Evolutionary conservation across 345 rosid genomes (phyloP).

Genomic region (Schrenkiella parvula): DNA sequence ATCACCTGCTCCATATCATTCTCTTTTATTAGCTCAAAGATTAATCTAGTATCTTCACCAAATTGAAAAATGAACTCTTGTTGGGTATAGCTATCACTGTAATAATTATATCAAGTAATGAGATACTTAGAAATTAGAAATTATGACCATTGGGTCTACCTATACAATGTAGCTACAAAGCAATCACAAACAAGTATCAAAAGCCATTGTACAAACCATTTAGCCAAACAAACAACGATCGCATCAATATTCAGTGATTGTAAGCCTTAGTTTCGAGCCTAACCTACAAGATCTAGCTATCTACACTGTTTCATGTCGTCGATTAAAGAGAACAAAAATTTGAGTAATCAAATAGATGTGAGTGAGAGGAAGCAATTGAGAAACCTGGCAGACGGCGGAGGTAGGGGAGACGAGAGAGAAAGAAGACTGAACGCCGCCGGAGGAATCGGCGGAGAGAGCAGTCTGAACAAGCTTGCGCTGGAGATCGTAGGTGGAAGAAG

Average conservation of each 20-base stretch:
- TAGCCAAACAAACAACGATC: background rate
- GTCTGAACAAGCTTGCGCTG: slow-evolving; percentile 76
- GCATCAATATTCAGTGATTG: background rate
- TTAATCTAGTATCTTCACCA: background rate
- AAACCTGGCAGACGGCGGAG: slow-evolving; percentile 82
- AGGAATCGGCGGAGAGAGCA: slow-evolving; percentile 53
- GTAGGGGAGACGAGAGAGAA: slow-evolving; percentile 66
- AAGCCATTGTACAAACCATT: background rate
- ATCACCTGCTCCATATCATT: slow-evolving; percentile 38
- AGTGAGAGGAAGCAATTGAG: background rate
- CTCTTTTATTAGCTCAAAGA: background rate
- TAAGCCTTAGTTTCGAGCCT: background rate
- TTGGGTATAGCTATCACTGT: background rate
- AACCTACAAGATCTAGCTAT: background rate
- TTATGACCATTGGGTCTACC: background rate
- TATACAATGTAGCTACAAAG: background rate
- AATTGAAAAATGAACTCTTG: background rate
- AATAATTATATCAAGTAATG: background rate
- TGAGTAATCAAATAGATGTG: background rate
- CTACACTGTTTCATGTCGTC: background rate
- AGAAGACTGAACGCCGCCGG: slow-evolving; percentile 79
- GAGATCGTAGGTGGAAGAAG: slow-evolving; percentile 57
- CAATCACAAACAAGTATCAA: too few relatives aligned
- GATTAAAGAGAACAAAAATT: background rate
- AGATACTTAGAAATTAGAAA: background rate